Conservation (phyloP, 495 filamentous ascomycete species). For the Gamarada debralockiae region DNA sequence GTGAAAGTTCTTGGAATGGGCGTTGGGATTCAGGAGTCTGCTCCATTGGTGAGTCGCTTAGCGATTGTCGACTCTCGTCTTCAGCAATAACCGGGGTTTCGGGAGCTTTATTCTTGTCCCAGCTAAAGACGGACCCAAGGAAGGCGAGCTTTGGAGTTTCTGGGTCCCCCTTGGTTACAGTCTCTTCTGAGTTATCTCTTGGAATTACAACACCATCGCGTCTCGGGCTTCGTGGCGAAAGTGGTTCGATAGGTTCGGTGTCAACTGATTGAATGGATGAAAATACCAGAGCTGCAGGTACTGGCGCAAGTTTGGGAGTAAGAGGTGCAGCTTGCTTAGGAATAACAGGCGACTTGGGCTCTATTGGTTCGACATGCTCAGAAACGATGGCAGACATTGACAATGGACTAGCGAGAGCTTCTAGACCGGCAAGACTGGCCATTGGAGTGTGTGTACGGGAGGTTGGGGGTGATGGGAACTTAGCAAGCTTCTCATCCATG, state of each 20-base stretch:
- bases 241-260: conserved; percentile 35
- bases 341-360: neutral
- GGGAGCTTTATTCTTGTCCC: conserved; percentile 34
- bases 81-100: conserved; percentile 45
- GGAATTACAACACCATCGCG: conserved; percentile 45
- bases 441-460: conserved; percentile 22
- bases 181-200: conserved; percentile 27
- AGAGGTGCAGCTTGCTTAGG: conserved; percentile 20
- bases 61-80: conserved; percentile 48
- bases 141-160: conserved; percentile 32
- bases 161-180: conserved; percentile 18
- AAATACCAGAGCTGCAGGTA: conserved; percentile 24
- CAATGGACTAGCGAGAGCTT: conserved; percentile 7
- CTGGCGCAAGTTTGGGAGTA: conserved; percentile 25
- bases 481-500: conserved; percentile 39
- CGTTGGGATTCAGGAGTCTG: conserved; percentile 38
- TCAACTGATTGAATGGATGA: conserved; percentile 32
- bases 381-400: conserved; percentile 21
- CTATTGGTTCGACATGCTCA: conserved; percentile 31
- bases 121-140: conserved; percentile 40
- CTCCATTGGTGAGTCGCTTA: conserved; percentile 28
- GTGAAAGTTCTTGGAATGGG: conserved; percentile 38
- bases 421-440: conserved; percentile 22
- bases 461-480: conserved; percentile 43
- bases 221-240: conserved; percentile 36